Conservation (phyloP, 495 filamentous ascomycete genomes). For the Lindgomyces ingoldianus region DNA sequence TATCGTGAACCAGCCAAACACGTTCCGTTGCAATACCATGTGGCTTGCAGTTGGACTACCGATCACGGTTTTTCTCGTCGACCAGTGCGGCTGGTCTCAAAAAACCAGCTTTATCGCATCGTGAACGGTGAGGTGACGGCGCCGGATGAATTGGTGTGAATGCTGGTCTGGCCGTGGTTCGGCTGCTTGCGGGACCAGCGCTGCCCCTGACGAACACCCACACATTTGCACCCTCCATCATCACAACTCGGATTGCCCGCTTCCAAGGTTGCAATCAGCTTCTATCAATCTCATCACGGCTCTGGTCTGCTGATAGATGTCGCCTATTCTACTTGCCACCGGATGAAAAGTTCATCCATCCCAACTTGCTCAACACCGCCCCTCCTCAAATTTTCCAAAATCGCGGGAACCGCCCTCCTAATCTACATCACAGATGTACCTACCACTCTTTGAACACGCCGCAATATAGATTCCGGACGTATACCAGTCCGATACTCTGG, state of each 20-base stretch:
- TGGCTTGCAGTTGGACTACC: neutral
- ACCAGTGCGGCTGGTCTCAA: neutral
- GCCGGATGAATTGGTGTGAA: neutral
- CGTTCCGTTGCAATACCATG: neutral
- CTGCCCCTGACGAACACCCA: no score
- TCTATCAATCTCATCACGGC: neutral
- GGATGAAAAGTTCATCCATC: neutral
- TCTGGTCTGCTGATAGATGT: neutral
- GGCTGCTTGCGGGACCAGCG: no score
- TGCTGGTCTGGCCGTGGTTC: neutral
- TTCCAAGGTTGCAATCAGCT: neutral
- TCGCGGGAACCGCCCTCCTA: neutral
- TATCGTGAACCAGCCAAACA: neutral
- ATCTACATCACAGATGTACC: neutral
- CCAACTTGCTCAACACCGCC: neutral
- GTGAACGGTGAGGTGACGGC: neutral
- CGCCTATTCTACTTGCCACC: neutral
- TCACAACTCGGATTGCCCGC: neutral
- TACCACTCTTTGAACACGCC: neutral
- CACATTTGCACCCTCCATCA: no score
- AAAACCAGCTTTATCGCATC: neutral
- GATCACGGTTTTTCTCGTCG: conserved; percentile 4
- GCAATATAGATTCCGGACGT: neutral
- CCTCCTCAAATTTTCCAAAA: neutral
- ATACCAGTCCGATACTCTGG: neutral